A percentile compares a stretch with the other conserved stretches of the same genome.
Evolutionary conservation across 169 alveolate species (phyloP).

Genomic region (Eimeria necatrix): DNA sequence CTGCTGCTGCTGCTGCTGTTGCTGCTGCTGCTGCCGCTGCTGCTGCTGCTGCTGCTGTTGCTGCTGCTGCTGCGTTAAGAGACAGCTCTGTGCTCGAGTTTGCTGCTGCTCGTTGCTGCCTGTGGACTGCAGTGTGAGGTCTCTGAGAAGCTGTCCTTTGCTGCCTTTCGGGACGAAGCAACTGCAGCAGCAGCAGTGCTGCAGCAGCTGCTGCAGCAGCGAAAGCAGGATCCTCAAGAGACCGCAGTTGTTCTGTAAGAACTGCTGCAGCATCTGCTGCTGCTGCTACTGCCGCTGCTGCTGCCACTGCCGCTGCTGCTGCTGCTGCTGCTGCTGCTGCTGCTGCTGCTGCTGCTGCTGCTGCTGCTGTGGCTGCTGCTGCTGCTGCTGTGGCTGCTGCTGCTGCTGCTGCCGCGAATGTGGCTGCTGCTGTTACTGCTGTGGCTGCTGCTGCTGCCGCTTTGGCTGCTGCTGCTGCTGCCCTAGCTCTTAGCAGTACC

Average conservation of each 20-base stretch:
- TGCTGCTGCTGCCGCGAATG: not conserved
- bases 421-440: no score
- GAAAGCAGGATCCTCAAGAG: conserved; percentile 19
- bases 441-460: not conserved
- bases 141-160: not conserved
- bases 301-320: not conserved
- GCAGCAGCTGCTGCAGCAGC: conserved; percentile 35
- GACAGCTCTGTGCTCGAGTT: not conserved
- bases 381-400: not conserved
- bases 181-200: conserved; percentile 29
- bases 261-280: not conserved
- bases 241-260: conserved; percentile 29
- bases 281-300: conserved; percentile 8
- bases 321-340: no score
- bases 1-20: no score
- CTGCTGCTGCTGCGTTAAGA: not conserved
- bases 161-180: conserved; percentile 31
- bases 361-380: no score
- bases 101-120: not conserved
- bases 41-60: not conserved
- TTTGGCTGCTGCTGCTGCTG: not conserved
- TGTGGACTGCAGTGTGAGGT: not conserved
- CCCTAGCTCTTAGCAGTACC: not conserved
- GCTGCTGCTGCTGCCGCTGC: no score
- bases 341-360: no score